Conservation (phyloP, 176 grass and related monocot genomes). For the Aechmea fasciata region DNA sequence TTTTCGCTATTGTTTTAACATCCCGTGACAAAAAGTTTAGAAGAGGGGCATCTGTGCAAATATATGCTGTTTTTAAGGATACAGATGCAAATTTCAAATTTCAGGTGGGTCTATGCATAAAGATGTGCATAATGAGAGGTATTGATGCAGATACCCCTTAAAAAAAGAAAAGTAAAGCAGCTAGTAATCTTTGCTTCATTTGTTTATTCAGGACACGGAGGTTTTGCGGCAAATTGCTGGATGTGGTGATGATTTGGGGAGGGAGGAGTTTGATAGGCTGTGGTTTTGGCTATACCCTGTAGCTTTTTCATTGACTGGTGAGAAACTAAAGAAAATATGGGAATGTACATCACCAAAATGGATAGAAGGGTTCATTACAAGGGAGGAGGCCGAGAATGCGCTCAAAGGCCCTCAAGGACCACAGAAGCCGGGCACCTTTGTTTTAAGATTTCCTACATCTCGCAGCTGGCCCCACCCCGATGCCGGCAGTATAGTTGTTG, state of each 20-base stretch:
- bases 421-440: slow-evolving; percentile 52
- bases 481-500: slow-evolving; percentile 65
- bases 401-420: slow-evolving; percentile 38
- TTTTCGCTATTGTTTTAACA: too few species aligned
- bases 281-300: slow-evolving; percentile 97
- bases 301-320: slow-evolving; percentile 55
- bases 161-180: neutral
- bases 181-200: neutral
- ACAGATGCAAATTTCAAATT: too few species aligned
- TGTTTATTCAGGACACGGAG: slow-evolving; percentile 56
- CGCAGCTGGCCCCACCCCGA: slow-evolving; percentile 95
- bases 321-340: slow-evolving; percentile 64
- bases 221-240: slow-evolving; percentile 61
- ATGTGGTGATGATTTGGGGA: slow-evolving; percentile 57
- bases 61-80: too few species aligned
- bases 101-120: too few species aligned
- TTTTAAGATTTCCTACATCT: slow-evolving; percentile 76
- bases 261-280: slow-evolving; percentile 67
- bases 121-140: too few species aligned
- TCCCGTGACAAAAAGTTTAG: too few species aligned
- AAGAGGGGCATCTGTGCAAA: too few species aligned
- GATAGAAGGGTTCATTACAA: slow-evolving; percentile 82
- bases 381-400: slow-evolving; percentile 59
- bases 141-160: too few species aligned
- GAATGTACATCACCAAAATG: slow-evolving; percentile 50